A percentile compares a stretch with the other conserved stretches of the same genome.
These are phyloP conservation scores for Saccharomycopsis crataegensis DNA, from an alignment of 1,139 yeast species.

Conservation along the genomic window DNA sequence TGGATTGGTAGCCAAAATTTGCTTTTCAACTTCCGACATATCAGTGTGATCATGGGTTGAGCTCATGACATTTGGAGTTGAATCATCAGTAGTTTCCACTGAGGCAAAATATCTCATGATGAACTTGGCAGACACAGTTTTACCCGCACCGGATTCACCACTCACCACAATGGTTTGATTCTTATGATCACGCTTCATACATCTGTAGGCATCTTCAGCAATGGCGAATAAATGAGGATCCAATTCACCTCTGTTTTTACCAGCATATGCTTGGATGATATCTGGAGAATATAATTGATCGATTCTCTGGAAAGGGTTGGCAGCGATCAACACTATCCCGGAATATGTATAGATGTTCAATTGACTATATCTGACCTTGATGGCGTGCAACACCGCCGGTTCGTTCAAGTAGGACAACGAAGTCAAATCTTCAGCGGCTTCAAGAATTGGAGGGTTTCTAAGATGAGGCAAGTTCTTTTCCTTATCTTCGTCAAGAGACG, in stretches of 20 bases:
- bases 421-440: constrained; percentile 91
- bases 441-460: constrained; percentile 89
- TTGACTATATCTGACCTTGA: constrained; percentile 80
- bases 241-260: constrained; percentile 84
- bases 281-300: constrained; percentile 89
- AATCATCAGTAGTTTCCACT: constrained; percentile 49
- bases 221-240: constrained; percentile 97
- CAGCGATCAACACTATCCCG: constrained; percentile 94
- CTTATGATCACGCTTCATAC: constrained; percentile 77
- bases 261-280: constrained; percentile 89
- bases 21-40: constrained; percentile 89
- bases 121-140: constrained; percentile 93
- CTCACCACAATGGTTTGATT: constrained; percentile 96
- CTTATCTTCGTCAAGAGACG: constrained; percentile 34
- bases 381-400: constrained; percentile 94
- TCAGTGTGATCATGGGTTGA: constrained; percentile 47
- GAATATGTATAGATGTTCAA: constrained; percentile 91
- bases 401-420: constrained; percentile 88
- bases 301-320: constrained; percentile 89
- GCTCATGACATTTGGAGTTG: constrained; percentile 26
- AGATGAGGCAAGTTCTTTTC: constrained; percentile 65
- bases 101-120: constrained; percentile 97
- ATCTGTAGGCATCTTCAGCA: constrained; percentile 96
- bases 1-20: constrained; percentile 94
- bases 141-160: constrained; percentile 99